Evolutionary conservation across 345 rosid species (phyloP).

Genomic region (Kernera saxatilis): DNA sequence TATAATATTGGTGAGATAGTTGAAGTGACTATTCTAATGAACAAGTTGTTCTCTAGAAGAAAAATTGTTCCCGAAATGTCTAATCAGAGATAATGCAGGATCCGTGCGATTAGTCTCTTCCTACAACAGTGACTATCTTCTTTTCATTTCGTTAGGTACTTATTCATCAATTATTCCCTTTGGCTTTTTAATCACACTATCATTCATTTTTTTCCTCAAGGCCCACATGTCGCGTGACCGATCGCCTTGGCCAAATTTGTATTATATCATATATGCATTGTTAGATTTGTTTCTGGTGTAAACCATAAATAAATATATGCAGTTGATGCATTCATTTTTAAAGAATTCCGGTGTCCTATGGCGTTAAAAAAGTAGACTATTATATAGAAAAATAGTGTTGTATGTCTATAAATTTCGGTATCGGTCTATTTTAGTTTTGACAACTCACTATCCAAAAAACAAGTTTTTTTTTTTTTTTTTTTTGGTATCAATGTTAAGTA

Average conservation of each 20-base stretch:
- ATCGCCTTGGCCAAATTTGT: slow-evolving; percentile 6
- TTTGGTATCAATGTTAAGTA: too few relatives aligned
- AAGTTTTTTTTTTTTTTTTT: too few relatives aligned
- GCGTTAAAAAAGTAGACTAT: neutral
- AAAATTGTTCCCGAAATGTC: slow-evolving; percentile 3
- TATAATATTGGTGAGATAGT: neutral
- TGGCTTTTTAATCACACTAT: neutral
- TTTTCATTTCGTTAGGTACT: slow-evolving; percentile 15
- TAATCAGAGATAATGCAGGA: slow-evolving; percentile 12
- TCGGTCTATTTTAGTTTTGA: slow-evolving; percentile 3
- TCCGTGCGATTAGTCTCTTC: slow-evolving; percentile 27
- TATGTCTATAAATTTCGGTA: slow-evolving; percentile 1
- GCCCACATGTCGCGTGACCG: slow-evolving; percentile 25
- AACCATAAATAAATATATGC: neutral
- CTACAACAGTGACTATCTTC: slow-evolving; percentile 2
- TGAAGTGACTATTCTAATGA: slow-evolving; percentile 6
- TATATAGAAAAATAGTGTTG: neutral
- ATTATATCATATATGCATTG: neutral
- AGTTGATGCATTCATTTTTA: neutral
- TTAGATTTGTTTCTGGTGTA: neutral
- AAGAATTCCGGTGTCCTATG: neutral
- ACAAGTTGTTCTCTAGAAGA: neutral
- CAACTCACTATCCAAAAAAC: neutral
- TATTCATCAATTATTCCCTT: slow-evolving; percentile 1
- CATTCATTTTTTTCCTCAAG: neutral